phyloP scores from a whole-genome alignment of 441 rosid genomes.

The Adansonia grandidieri region DNA sequence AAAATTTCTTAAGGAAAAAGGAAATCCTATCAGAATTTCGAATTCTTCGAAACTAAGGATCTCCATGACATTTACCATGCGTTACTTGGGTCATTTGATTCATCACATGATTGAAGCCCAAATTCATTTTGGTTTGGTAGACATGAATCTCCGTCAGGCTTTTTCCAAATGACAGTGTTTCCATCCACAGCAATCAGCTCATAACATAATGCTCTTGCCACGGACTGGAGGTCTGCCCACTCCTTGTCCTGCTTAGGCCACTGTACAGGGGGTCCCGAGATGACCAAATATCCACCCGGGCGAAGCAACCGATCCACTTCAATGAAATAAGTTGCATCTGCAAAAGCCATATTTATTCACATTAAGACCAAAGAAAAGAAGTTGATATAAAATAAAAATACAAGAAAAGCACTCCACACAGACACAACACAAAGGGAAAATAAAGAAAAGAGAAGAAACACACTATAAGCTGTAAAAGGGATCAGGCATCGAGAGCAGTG shows the following conservation, averaged over 20 bases:
- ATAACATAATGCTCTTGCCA: conserved; percentile 87
- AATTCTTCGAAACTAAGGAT: conserved; percentile 24
- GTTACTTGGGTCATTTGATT: conserved; percentile 70
- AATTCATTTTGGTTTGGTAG: conserved; percentile 80
- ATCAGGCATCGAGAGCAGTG: conserved; percentile 93
- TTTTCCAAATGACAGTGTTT: conserved; percentile 97
- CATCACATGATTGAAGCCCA: conserved; percentile 81
- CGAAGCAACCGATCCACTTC: conserved; percentile 94
- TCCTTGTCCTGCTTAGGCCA: conserved; percentile 99
- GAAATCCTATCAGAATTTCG: conserved; percentile 8
- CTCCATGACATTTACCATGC: conserved; percentile 65
- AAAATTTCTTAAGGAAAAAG: conserved; percentile 4
- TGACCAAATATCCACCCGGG: conserved; percentile 92
- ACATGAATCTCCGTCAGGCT: conserved; percentile 83
- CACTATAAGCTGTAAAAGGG: conserved; percentile 93
- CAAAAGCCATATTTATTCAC: conserved; percentile 37
- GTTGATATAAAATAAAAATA: conserved; percentile 13
- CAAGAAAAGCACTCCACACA: conserved; percentile 1
- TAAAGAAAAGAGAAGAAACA: conserved; percentile 34
- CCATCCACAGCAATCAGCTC: conserved; percentile 94
- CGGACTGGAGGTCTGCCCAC: conserved; percentile 99
- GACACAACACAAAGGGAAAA: neutral
- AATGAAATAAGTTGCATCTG: conserved; percentile 92
- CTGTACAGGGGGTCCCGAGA: conserved; percentile 98
- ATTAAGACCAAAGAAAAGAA: conserved; percentile 23